Evolutionary conservation across 495 filamentous ascomycete species (phyloP), one percentile per base, ranked within the genome.

Genomic region (Podospora anserina): DNA sequence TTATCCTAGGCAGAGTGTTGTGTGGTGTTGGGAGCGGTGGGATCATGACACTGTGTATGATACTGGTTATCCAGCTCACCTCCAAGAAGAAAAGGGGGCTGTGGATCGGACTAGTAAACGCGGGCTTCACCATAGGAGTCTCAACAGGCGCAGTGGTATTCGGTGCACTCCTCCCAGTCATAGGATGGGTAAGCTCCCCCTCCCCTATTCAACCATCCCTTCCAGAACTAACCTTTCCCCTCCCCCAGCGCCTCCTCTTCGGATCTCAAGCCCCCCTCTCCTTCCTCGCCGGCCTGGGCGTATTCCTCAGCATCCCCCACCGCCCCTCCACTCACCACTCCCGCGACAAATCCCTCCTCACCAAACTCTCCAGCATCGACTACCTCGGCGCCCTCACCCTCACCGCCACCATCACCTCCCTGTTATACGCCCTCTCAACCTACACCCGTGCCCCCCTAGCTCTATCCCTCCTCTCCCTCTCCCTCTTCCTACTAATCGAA

Each of bases 71-170:
- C 3, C 88, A 93, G 72, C 72, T 94, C 55, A 83, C 87, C 0
- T 86, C 82, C 28, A 84, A 87, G 60, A 85, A 86, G 67, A 81
- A 86, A 27, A 79, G 91, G 63, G 91, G 90, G 1, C 65, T 94
- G 19, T 90, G 85, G 70, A 84, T 93, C 66, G 91, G 91, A 0
- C 69, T 92, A 13, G 78, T 90, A 5, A 80, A 80, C 55, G 72
- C 77, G 54, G 87, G 88, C 0, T 89, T 89, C 67, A 93, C 91
- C 0, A 82, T 87, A 18, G 91, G 91, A 13, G 79, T 94, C 16
- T 85, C 90, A 0, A 80, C 88, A 0, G 91, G 91, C 7, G 91
- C 91, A 3, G 85, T 91, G 15, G 77, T 91, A 34, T 88, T 89
- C 19, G 91, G 91, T 1, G 83, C 87, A 1, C 69, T 92, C 58